Evolutionary conservation across 495 filamentous ascomycete species (phyloP).

Genomic region (Tuber calosporum): DNA sequence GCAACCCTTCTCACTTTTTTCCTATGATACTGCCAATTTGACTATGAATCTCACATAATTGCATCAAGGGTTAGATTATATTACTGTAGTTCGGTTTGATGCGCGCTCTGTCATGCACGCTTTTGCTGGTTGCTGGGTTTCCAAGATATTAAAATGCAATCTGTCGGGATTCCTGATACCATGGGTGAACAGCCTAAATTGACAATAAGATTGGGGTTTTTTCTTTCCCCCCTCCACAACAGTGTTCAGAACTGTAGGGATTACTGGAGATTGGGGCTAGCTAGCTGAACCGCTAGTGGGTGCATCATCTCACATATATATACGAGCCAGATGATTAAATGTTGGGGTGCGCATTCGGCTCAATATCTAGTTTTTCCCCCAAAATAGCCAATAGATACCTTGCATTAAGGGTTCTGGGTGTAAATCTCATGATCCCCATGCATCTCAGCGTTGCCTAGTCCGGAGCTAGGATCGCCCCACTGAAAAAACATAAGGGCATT

Average conservation of each 20-base stretch:
- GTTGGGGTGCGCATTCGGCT: background rate
- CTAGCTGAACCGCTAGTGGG: background rate
- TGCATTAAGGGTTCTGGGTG: background rate
- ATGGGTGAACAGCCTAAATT: background rate
- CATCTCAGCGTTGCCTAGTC: background rate
- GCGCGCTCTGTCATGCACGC: background rate
- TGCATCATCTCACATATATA: background rate
- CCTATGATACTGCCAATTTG: too few relatives aligned
- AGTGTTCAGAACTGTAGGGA: background rate
- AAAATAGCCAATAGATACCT: background rate
- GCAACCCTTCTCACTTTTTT: background rate
- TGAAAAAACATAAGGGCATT: background rate
- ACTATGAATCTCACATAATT: background rate
- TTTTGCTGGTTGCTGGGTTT: background rate
- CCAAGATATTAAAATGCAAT: background rate
- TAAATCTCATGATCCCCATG: background rate
- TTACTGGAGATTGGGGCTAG: background rate
- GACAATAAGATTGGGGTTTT: background rate
- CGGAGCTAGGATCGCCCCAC: background rate
- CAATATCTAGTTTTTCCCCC: background rate
- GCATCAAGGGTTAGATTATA: background rate
- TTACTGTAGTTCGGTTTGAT: background rate
- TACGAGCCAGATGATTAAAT: background rate
- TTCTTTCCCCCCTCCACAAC: too few relatives aligned
- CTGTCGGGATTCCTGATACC: background rate